Base-by-base conservation (phyloP, 192 early-diverging fungal genomes). In the Backusella tuberculispora region DNA sequence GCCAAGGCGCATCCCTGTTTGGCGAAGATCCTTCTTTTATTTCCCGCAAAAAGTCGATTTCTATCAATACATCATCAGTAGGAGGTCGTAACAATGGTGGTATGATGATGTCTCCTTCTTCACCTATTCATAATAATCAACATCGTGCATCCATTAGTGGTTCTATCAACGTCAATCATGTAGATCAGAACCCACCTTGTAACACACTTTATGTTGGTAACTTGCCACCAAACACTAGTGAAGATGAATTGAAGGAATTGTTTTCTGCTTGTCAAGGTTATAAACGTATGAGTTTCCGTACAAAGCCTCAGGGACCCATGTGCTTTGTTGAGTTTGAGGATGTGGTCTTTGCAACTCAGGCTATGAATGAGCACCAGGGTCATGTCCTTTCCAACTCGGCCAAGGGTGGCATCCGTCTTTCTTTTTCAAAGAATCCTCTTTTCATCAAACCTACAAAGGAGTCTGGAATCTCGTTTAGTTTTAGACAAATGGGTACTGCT, bases 271-370 rank as follows among this genome's bases (percentile, higher is more conserved):
- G 94, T 69, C 82, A 86, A 7, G 97, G 97, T 1, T 99, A 93
- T 91, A 93, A 94, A 71, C 90, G 97, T 24, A 87, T 99, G 85
- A 94, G 90, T 66, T 99, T 94, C 89, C 88, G 92, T 46, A 87
- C 86, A 45, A 93, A 97, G 74, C 89, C 94, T 34, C 96, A 96
- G 77, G 97, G 97, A 0, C 97, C 96, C 21, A 98, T 99, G 94
- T 98, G 97, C 86, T 99, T 99, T 93, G 96, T 99, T 38, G 97
- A 99, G 86, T 99, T 99, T 92, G 97, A 98, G 60, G 93, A 92
- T 84, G 94, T 99, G 24, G 85, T 89, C 29, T 96, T 86, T 83
- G 97, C 97, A 13, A 96, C 96, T 21, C 92, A 94, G 67, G 95
- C 95, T 15, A 87, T 99, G 83, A 87, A 82, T 69, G 93, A 97